A percentile compares a stretch with the other conserved stretches of the same genome.
Evolutionary conservation across 1,284 basidiomycete genomes (phyloP).

Genomic region (Rhizoctonia solani): DNA sequence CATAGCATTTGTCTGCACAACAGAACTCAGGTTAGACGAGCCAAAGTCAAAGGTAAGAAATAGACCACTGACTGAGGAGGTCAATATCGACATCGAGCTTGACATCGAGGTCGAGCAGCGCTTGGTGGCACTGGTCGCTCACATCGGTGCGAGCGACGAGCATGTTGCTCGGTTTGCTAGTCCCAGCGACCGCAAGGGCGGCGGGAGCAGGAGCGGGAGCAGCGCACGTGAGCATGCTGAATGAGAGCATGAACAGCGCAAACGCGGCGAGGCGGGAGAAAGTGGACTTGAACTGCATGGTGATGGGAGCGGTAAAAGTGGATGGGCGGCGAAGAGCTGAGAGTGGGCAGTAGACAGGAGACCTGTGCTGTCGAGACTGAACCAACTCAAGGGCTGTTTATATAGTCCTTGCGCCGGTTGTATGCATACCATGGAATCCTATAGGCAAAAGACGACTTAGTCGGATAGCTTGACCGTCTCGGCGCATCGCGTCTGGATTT

Average conservation of each 20-base stretch:
- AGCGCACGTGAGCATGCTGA: slow-evolving; percentile 20
- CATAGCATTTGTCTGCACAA: neutral
- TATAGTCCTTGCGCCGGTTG: no score
- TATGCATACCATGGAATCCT: no score
- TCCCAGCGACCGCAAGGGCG: neutral
- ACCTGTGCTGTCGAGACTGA: slow-evolving; percentile 29
- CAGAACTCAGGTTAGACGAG: neutral
- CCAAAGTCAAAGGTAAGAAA: neutral
- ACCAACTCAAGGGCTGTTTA: no score
- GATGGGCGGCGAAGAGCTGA: neutral
- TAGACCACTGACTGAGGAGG: neutral
- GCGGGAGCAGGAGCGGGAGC: neutral
- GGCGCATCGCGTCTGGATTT: no score
- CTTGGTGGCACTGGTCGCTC: neutral
- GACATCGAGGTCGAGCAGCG: neutral
- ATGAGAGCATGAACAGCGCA: slow-evolving; percentile 19
- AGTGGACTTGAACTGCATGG: slow-evolving; percentile 26
- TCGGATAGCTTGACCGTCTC: no score
- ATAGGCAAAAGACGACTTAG: no score
- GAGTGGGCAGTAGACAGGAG: slow-evolving; percentile 22
- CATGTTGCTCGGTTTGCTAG: neutral
- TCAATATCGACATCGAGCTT: neutral
- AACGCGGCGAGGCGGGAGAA: slow-evolving; percentile 23
- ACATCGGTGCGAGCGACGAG: slow-evolving; percentile 17
- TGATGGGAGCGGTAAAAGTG: neutral